Conservation (phyloP, 1,284 basidiomycete species). For the Cryptococcus sp. region DNA sequence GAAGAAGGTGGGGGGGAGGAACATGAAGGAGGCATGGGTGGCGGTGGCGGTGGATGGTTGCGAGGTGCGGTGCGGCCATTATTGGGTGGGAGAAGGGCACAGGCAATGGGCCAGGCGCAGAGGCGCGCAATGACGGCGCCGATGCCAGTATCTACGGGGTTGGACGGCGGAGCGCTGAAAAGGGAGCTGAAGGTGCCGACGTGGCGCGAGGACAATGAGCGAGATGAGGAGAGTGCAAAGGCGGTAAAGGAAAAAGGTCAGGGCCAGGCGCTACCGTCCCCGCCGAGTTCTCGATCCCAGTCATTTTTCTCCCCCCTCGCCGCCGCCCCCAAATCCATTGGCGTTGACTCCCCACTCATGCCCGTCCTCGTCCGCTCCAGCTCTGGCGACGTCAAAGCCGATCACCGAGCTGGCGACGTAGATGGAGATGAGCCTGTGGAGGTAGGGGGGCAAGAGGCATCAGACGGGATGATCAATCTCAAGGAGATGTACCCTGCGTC, state of each 20-base stretch:
- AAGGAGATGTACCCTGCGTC: conserved; percentile 14
- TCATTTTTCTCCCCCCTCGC: conserved; percentile 1
- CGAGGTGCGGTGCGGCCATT: conserved; percentile 15
- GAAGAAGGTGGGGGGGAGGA: conserved; percentile 13
- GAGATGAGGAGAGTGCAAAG: neutral
- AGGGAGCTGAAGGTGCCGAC: neutral
- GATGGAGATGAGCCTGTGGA: neutral
- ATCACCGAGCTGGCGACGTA: neutral
- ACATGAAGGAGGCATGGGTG: neutral
- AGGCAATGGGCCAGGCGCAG: conserved; percentile 28
- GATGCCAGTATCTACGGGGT: neutral
- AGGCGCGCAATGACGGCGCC: conserved; percentile 34
- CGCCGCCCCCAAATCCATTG: neutral
- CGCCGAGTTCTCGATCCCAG: neutral
- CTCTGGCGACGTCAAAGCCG: conserved; percentile 10
- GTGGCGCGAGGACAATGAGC: neutral
- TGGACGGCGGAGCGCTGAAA: neutral
- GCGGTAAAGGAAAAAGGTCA: neutral
- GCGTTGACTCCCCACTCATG: conserved; percentile 15
- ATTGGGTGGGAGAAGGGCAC: conserved; percentile 1
- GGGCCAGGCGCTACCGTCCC: neutral
- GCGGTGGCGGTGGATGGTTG: conserved; percentile 8
- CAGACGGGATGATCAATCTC: conserved; percentile 13
- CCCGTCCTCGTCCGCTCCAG: conserved; percentile 14
- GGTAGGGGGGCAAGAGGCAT: neutral